Percentiles rank a stretch among this genome's conserved stretches.
Conservation (phyloP, 768 basidiomycete species). For the Russula brevipes region DNA sequence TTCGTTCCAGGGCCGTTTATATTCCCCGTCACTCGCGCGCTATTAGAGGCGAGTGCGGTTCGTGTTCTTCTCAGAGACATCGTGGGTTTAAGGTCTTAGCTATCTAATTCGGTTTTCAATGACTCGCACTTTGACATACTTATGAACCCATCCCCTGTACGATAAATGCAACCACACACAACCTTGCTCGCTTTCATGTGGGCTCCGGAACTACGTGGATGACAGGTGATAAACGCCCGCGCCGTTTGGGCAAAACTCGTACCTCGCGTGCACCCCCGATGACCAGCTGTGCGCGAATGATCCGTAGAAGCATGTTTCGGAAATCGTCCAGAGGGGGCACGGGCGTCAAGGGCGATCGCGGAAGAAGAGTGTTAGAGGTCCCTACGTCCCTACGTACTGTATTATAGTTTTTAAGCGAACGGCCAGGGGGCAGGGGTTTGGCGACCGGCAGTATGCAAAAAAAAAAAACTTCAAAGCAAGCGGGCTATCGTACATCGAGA, state of each 20-base stretch:
- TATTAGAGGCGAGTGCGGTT: neutral
- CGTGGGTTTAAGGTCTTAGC: neutral
- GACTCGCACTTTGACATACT: neutral
- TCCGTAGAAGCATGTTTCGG: neutral
- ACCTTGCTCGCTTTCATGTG: neutral
- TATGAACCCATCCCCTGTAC: neutral
- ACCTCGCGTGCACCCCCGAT: neutral
- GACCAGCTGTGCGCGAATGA: neutral
- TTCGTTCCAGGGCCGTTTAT: neutral
- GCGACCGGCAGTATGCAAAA: neutral
- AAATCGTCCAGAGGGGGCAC: neutral
- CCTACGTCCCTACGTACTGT: neutral
- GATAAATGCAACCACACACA: neutral
- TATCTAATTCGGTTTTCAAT: neutral
- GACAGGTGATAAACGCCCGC: neutral
- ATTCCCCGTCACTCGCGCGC: neutral
- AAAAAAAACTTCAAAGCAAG: constrained; percentile 1
- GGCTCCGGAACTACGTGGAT: neutral
- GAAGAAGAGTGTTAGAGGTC: constrained; percentile 18
- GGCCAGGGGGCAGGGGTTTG: constrained; percentile 1
- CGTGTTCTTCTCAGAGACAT: neutral
- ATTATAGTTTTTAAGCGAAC: neutral
- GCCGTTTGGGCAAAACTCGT: neutral
- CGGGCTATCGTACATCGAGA: neutral
- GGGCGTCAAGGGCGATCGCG: neutral